Evolutionary conservation across 768 basidiomycete species (phyloP).

Genomic region (Amanita subjunquillea): DNA sequence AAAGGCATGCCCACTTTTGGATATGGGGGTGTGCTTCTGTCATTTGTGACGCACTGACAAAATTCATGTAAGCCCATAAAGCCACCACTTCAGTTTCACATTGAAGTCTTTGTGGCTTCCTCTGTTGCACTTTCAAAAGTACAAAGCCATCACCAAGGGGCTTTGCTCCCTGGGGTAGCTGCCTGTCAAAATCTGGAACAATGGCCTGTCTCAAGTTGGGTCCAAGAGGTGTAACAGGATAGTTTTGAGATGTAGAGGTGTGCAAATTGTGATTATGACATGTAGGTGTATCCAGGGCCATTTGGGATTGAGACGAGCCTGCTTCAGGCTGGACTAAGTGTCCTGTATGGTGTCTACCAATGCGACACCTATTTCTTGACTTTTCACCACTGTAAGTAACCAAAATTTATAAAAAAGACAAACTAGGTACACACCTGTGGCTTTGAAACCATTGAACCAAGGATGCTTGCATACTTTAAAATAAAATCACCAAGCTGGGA

Average conservation of each 20-base stretch:
- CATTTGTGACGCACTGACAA: not conserved
- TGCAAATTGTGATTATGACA: not conserved
- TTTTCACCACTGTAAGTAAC: not conserved
- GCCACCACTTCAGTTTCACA: not conserved
- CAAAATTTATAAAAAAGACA: not conserved
- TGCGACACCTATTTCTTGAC: not conserved
- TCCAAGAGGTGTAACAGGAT: too few relatives aligned
- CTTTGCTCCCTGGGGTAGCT: not conserved
- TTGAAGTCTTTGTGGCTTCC: not conserved
- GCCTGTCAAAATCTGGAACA: slow-evolving; percentile 6
- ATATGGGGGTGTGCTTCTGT: not conserved
- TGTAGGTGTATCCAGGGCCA: not conserved
- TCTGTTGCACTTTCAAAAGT: not conserved
- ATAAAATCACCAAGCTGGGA: not conserved
- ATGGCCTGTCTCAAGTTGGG: slow-evolving; percentile 8
- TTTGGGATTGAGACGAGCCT: not conserved
- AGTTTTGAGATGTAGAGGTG: not conserved
- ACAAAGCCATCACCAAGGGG: not conserved
- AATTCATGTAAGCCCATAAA: not conserved
- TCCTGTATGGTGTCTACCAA: not conserved
- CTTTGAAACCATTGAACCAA: not conserved
- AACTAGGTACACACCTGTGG: not conserved
- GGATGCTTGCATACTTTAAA: not conserved
- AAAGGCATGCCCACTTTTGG: slow-evolving; percentile 9
- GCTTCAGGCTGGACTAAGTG: not conserved